phyloP scores from a whole-genome alignment of 495 filamentous ascomycete species.

The Tuber aestivum region DNA sequence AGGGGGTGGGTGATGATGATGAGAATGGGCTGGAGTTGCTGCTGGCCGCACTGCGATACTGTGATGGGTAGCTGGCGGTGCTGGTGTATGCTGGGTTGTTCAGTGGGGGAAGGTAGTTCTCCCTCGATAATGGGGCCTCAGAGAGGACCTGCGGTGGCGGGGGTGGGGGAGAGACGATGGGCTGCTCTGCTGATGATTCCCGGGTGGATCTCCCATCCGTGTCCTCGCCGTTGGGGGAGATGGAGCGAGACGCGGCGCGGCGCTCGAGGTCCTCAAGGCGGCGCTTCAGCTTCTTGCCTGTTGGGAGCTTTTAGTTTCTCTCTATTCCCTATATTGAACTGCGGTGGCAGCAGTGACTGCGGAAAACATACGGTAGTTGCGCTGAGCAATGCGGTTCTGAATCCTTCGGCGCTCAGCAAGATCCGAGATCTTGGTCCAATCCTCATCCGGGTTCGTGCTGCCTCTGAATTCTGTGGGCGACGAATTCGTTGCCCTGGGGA shows the following conservation, averaged over 20 bases:
- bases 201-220: conserved; percentile 42
- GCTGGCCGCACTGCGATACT: conserved; percentile 35
- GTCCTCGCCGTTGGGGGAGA: conserved; percentile 43
- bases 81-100: conserved; percentile 35
- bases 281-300: conserved; percentile 98
- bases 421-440: conserved; percentile 99
- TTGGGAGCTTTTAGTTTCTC: neutral
- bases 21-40: conserved; percentile 38
- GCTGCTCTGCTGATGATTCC: conserved; percentile 58
- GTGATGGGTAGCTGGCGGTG: conserved; percentile 28
- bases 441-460: conserved; percentile 92
- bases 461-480: conserved; percentile 92
- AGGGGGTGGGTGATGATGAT: conserved; percentile 32
- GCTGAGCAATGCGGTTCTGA: conserved; percentile 95
- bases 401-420: conserved; percentile 88
- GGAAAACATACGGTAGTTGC: conserved; percentile 84
- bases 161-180: conserved; percentile 47
- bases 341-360: neutral
- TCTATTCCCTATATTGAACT: neutral
- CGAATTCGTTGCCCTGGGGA: conserved; percentile 32
- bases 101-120: conserved; percentile 37
- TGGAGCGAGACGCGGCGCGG: conserved; percentile 75
- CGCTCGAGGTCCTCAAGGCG: conserved; percentile 93
- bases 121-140: conserved; percentile 26
- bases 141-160: conserved; percentile 39